Evolutionary conservation across 2,329 filamentous ascomycete genomes (phyloP).

Genomic region (Keithomyces neogunnii): DNA sequence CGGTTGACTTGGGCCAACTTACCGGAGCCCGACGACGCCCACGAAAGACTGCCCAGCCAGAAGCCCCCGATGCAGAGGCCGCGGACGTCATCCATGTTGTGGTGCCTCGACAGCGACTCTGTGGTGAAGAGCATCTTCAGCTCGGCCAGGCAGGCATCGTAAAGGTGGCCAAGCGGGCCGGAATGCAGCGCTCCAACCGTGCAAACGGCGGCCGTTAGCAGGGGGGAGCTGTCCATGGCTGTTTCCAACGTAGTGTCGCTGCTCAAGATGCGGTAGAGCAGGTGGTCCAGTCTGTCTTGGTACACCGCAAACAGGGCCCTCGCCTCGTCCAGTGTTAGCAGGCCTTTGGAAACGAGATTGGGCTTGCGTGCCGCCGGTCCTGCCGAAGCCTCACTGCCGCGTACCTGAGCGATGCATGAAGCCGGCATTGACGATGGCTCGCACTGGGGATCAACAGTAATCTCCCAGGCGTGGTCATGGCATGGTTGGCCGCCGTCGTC

Average conservation of each 20-base stretch:
- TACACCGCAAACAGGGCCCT: slow-evolving; percentile 6
- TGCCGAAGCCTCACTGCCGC: background rate
- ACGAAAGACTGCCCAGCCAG: slow-evolving; percentile 1
- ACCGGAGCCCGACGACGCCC: slow-evolving; percentile 1
- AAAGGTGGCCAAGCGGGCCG: background rate
- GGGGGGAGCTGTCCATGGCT: slow-evolving; percentile 1
- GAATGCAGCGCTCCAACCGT: slow-evolving; percentile 8
- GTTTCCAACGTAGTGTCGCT: slow-evolving; percentile 3
- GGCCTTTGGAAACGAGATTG: slow-evolving; percentile 1
- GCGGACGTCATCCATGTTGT: slow-evolving; percentile 2
- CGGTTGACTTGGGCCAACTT: background rate
- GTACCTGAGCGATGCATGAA: slow-evolving; percentile 1
- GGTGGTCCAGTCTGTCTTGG: slow-evolving; percentile 7
- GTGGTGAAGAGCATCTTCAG: background rate
- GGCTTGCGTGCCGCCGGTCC: background rate
- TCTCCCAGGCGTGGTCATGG: background rate
- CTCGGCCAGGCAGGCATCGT: background rate
- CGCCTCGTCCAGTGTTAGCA: slow-evolving; percentile 6
- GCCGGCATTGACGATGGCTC: slow-evolving; percentile 4
- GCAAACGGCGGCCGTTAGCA: slow-evolving; percentile 9
- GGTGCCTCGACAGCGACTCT: background rate
- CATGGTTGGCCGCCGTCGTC: too few relatives aligned
- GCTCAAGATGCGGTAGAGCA: slow-evolving; percentile 7
- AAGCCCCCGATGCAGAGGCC: slow-evolving; percentile 2
- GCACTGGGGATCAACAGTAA: slow-evolving; percentile 2